Evolutionary conservation across 2,329 filamentous ascomycete species (phyloP).

Genomic region (Ophioceras dolichostomum): DNA sequence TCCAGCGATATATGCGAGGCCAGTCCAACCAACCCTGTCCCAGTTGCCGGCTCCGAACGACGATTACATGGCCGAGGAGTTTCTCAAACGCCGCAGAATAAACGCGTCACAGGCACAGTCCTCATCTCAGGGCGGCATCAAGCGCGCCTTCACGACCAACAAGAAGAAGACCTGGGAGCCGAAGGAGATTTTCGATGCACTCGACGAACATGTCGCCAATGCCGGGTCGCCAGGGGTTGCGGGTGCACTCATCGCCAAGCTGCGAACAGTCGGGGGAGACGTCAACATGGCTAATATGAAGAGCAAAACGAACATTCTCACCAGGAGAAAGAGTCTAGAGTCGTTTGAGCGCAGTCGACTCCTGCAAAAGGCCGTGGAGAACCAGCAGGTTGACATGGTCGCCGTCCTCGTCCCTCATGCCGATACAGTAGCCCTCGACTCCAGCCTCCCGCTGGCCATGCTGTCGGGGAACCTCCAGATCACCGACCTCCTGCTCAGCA

Average conservation of each 20-base stretch:
- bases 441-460: constrained; percentile 35
- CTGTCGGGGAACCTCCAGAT: constrained; percentile 27
- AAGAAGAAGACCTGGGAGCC: constrained; percentile 38
- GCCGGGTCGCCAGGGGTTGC: constrained; percentile 39
- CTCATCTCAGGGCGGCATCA: constrained; percentile 16
- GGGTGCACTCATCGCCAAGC: constrained; percentile 39
- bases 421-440: constrained; percentile 36
- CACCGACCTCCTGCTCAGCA: constrained; percentile 33
- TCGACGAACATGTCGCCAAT: constrained; percentile 35
- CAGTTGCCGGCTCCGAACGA: too few species aligned
- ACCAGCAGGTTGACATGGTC: constrained; percentile 40
- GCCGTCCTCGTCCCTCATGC: constrained; percentile 40
- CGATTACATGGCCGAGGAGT: constrained; percentile 38
- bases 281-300: constrained; percentile 33
- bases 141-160: constrained; percentile 29
- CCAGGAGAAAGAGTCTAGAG: constrained; percentile 36
- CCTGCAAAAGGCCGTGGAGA: constrained; percentile 36
- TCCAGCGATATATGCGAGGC: constrained; percentile 26
- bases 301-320: constrained; percentile 33
- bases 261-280: constrained; percentile 36
- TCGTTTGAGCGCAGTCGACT: constrained; percentile 36
- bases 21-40: constrained; percentile 19
- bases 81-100: constrained; percentile 33
- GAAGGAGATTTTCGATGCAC: constrained; percentile 37
- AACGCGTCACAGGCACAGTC: constrained; percentile 15